Percentiles rank a stretch among this genome's conserved stretches.
Evolutionary conservation across 768 basidiomycete genomes (phyloP).

Genomic region (Crucibulum laeve): DNA sequence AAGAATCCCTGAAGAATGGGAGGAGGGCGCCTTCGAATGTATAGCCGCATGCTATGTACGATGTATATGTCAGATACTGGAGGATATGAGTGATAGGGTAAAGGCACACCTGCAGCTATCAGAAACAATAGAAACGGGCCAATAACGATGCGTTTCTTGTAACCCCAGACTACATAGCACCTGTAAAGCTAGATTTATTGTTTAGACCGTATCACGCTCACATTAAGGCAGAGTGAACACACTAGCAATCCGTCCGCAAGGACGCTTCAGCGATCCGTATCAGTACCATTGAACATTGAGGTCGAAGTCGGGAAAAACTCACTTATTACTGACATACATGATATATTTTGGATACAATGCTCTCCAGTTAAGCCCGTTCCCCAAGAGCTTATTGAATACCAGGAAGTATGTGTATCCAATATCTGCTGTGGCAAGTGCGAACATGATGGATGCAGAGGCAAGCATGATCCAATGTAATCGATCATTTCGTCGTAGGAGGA

Average conservation of each 20-base stretch:
- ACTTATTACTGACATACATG: slow-evolving; percentile 36
- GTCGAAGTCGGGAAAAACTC: slow-evolving; percentile 6
- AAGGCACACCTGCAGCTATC: slow-evolving; percentile 24
- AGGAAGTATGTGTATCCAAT: slow-evolving; percentile 27
- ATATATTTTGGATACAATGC: slow-evolving; percentile 26
- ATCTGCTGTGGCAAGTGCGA: slow-evolving; percentile 27
- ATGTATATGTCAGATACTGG: background rate
- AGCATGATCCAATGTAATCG: slow-evolving; percentile 23
- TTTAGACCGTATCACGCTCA: background rate
- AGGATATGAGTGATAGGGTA: background rate
- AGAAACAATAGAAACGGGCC: slow-evolving; percentile 23
- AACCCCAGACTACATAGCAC: slow-evolving; percentile 34
- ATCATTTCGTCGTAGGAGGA: slow-evolving; percentile 22
- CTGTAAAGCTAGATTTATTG: slow-evolving; percentile 20
- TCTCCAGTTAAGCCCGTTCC: slow-evolving; percentile 12
- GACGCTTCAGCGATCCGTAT: slow-evolving; percentile 19
- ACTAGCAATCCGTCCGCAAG: slow-evolving; percentile 27
- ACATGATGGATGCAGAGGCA: slow-evolving; percentile 28
- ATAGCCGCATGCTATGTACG: slow-evolving; percentile 14
- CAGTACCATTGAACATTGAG: background rate
- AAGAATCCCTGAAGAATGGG: slow-evolving; percentile 15
- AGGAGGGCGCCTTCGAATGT: slow-evolving; percentile 13
- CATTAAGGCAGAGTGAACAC: background rate
- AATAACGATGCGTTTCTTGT: slow-evolving; percentile 20
- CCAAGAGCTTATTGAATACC: slow-evolving; percentile 19